Conservation (phyloP, 2,329 filamentous ascomycete species). For the Fusarium chlamydosporum region DNA sequence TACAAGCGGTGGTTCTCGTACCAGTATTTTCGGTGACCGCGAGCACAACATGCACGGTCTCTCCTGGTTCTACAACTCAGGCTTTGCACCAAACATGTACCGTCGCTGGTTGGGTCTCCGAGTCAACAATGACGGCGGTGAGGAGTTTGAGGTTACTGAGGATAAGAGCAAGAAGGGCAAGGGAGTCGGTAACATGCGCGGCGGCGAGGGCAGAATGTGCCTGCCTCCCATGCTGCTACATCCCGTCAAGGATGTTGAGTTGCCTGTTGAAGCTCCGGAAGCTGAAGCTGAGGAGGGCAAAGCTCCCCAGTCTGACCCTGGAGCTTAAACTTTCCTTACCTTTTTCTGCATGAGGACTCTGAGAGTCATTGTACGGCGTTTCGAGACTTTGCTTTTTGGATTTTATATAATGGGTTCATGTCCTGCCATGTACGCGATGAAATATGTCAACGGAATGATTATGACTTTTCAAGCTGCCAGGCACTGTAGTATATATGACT, state of each 20-base stretch:
- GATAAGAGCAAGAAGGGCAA: conserved; percentile 66
- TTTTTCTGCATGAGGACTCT: conserved; percentile 19
- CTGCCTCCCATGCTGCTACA: conserved; percentile 90
- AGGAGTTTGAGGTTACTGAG: conserved; percentile 77
- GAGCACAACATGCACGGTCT: conserved; percentile 91
- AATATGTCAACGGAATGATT: conserved; percentile 44
- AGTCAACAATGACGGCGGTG: conserved; percentile 83
- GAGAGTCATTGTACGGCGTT: conserved; percentile 37
- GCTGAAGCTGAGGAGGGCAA: conserved; percentile 59
- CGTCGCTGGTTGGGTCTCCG: conserved; percentile 86
- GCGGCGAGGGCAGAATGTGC: conserved; percentile 89
- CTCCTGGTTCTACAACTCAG: conserved; percentile 92
- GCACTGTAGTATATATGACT: conserved; percentile 27
- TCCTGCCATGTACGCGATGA: conserved; percentile 38
- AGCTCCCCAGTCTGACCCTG: conserved; percentile 62
- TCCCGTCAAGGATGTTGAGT: conserved; percentile 83
- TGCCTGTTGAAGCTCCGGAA: conserved; percentile 72
- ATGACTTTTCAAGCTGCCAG: conserved; percentile 39
- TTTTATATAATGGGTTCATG: conserved; percentile 37
- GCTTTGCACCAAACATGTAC: conserved; percentile 86
- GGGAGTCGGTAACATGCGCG: conserved; percentile 67
- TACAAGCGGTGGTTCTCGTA: conserved; percentile 78
- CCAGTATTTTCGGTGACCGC: conserved; percentile 82
- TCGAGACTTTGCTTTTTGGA: conserved; percentile 21
- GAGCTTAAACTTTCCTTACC: conserved; percentile 45